Evolutionary conservation across 2,329 filamentous ascomycete species (phyloP).

Genomic region (Tolypocladium ophioglossoides): DNA sequence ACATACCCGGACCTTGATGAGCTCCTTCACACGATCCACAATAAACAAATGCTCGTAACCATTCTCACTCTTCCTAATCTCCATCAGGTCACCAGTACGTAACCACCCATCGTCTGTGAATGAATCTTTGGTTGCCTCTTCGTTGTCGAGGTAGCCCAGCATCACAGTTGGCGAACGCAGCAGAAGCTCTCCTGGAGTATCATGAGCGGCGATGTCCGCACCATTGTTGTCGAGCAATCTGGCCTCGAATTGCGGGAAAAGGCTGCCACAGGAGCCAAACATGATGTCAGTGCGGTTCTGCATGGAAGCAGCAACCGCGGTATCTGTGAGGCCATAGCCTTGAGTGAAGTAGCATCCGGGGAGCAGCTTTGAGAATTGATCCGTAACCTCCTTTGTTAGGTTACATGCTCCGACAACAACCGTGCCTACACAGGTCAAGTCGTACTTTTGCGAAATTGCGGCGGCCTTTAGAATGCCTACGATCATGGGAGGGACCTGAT

Average conservation of each 20-base stretch:
- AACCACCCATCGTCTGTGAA: slow-evolving; percentile 14
- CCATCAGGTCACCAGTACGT: slow-evolving; percentile 30
- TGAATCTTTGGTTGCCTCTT: slow-evolving; percentile 30
- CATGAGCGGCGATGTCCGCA: slow-evolving; percentile 50
- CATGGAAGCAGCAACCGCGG: slow-evolving; percentile 56
- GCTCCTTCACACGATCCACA: slow-evolving; percentile 12
- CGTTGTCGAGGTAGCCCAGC: slow-evolving; percentile 71
- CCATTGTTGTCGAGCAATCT: slow-evolving; percentile 61
- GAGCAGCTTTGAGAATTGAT: slow-evolving; percentile 49
- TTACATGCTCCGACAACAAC: slow-evolving; percentile 73
- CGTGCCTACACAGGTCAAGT: slow-evolving; percentile 55
- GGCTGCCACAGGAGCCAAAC: slow-evolving; percentile 60
- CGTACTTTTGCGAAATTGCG: slow-evolving; percentile 51
- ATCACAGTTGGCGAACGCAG: slow-evolving; percentile 64
- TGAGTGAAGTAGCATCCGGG: slow-evolving; percentile 55
- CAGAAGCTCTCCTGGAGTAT: slow-evolving; percentile 65
- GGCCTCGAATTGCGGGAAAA: slow-evolving; percentile 54
- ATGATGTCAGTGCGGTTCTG: slow-evolving; percentile 53
- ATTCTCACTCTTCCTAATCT: slow-evolving; percentile 48
- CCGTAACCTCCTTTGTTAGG: slow-evolving; percentile 60
- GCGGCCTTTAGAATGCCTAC: slow-evolving; percentile 62
- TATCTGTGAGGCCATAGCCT: slow-evolving; percentile 69
- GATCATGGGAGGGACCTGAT: slow-evolving; percentile 59
- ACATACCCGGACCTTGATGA: slow-evolving; percentile 47
- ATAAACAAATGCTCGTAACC: slow-evolving; percentile 12